A percentile compares a stretch with the other conserved stretches of the same genome.
These are phyloP conservation scores for Solanum lignicaule DNA, from an alignment of 257 asterid species.

Conservation along the genomic window DNA sequence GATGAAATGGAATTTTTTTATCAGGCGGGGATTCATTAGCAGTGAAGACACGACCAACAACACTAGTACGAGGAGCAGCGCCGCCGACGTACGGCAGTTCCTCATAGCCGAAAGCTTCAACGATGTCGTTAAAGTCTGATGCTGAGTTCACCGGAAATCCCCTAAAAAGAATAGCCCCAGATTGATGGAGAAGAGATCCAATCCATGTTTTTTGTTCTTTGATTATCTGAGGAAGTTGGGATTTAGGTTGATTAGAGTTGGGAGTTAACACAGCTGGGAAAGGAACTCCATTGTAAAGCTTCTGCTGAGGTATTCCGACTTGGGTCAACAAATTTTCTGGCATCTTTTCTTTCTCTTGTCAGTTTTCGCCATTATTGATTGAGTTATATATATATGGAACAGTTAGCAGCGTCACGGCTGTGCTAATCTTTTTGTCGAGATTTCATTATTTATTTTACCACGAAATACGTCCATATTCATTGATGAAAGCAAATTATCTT, in stretches of 20 bases:
- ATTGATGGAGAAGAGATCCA: constrained; percentile 35
- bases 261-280: constrained; percentile 61
- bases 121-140: constrained; percentile 67
- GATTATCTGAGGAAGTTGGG: constrained; percentile 22
- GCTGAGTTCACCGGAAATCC: constrained; percentile 51
- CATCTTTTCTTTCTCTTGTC: constrained; percentile 10
- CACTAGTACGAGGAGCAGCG: constrained; percentile 71
- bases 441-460: not conserved
- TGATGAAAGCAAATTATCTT: not conserved
- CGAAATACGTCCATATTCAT: not conserved
- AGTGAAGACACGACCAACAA: constrained; percentile 77
- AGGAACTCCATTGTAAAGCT: constrained; percentile 22
- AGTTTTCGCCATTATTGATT: not conserved
- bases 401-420: not conserved
- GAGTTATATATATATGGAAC: not conserved
- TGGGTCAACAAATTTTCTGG: constrained; percentile 36
- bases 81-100: constrained; percentile 91
- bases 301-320: constrained; percentile 48
- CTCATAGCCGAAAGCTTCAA: constrained; percentile 72
- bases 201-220: constrained; percentile 51
- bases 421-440: not conserved
- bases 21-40: constrained; percentile 93
- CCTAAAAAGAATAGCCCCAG: constrained; percentile 65
- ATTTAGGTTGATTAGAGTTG: not conserved
- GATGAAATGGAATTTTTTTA: constrained; percentile 74